Percentiles rank a stretch among this genome's conserved stretches.
Conservation (phyloP, 2,329 filamentous ascomycete species). For the Saccharata proteae region DNA sequence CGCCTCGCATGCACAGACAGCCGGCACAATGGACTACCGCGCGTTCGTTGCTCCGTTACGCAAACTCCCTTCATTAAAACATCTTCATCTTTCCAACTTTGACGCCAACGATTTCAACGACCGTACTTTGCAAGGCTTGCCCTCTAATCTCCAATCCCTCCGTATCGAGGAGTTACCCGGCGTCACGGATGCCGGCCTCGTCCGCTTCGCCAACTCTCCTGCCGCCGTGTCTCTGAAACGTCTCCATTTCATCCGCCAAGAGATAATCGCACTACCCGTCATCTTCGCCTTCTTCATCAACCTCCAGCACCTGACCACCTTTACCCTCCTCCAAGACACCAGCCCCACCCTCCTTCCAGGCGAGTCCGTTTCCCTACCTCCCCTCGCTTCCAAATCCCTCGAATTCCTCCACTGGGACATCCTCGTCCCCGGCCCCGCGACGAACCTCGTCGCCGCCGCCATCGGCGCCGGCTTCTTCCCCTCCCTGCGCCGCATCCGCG, state of each 20-base stretch:
- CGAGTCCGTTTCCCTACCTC: conserved; percentile 32
- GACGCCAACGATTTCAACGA: conserved; percentile 43
- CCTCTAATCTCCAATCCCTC: conserved; percentile 36
- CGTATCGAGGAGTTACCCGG: conserved; percentile 44
- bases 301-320: conserved; percentile 33
- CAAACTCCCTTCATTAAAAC: conserved; percentile 38
- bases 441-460: conserved; percentile 50
- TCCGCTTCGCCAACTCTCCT: conserved; percentile 36
- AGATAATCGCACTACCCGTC: conserved; percentile 39
- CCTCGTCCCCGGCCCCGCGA: conserved; percentile 41
- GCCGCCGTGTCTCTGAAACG: conserved; percentile 33
- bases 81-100: conserved; percentile 44
- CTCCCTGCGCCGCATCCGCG: conserved; percentile 44
- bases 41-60: conserved; percentile 42
- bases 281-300: conserved; percentile 41
- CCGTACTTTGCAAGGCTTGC: conserved; percentile 40
- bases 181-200: conserved; percentile 43
- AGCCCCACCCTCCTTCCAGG: conserved; percentile 34
- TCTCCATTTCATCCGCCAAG: conserved; percentile 41
- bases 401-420: conserved; percentile 50
- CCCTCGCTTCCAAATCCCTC: conserved; percentile 38
- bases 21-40: conserved; percentile 38
- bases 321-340: conserved; percentile 41
- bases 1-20: conserved; percentile 28
- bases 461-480: conserved; percentile 54